phyloP scores from a whole-genome alignment of 2,329 filamentous ascomycete species.

The Calonectria crousiana region DNA sequence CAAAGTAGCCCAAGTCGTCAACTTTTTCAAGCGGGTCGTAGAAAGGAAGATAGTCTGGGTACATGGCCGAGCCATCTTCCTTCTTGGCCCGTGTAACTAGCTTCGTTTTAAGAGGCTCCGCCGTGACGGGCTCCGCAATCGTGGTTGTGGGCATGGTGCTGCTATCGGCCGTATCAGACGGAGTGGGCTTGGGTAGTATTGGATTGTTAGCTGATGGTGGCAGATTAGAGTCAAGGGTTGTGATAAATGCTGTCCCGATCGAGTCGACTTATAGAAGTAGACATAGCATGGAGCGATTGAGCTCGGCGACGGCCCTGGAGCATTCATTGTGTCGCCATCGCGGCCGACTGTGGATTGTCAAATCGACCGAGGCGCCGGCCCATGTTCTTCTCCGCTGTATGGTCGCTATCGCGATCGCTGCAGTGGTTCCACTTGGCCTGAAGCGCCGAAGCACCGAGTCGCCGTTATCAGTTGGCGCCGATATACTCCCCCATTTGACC shows the following conservation, averaged over 20 bases:
- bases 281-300: neutral
- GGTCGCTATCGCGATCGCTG: neutral
- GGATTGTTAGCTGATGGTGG: neutral
- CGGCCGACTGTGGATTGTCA: neutral
- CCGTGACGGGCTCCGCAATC: neutral
- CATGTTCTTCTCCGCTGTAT: neutral
- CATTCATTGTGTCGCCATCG: neutral
- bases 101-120: conserved; percentile 1
- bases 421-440: neutral
- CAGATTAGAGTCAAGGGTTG: neutral
- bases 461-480: neutral
- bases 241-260: neutral
- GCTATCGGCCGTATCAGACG: neutral
- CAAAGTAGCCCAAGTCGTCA: conserved; percentile 2
- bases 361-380: neutral
- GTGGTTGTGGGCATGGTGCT: neutral
- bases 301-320: neutral
- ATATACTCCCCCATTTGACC: neutral
- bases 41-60: conserved; percentile 1
- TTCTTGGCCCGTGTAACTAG: neutral
- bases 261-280: neutral
- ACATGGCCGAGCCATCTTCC: neutral
- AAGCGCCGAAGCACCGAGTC: neutral
- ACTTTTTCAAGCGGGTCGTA: neutral
- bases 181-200: neutral